Conservation (phyloP, 192 early-diverging fungal genomes). For the Mortierella hygrophila region DNA sequence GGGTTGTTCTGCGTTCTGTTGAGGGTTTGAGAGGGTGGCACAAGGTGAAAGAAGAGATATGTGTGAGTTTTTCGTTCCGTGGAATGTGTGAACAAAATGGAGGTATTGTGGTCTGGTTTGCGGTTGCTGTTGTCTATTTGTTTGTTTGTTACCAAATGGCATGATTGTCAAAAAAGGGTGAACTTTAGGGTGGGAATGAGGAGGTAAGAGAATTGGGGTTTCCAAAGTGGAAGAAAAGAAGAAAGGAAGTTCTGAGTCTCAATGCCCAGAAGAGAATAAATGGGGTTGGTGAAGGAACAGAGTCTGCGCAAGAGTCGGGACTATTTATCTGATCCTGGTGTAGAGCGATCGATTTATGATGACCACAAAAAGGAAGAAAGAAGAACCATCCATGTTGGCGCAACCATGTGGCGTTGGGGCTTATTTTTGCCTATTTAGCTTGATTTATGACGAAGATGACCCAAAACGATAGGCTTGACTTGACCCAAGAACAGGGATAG, state of each 20-base stretch:
- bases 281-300: background rate
- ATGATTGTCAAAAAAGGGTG: background rate
- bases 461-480: background rate
- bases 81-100: background rate
- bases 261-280: background rate
- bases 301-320: background rate
- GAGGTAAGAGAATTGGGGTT: background rate
- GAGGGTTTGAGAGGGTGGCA: background rate
- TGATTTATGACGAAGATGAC: background rate
- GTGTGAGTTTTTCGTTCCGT: background rate
- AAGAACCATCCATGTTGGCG: background rate
- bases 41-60: background rate
- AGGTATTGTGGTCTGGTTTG: too few species aligned
- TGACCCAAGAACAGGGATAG: background rate
- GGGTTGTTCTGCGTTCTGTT: conserved; percentile 16
- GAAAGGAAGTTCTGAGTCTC: background rate
- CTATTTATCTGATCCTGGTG: background rate
- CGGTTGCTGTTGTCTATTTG: too few species aligned
- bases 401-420: background rate
- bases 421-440: background rate
- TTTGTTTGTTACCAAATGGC: conserved; percentile 7
- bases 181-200: background rate
- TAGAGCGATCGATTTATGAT: background rate
- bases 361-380: background rate
- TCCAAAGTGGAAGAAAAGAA: background rate